Conservation (phyloP, 176 grass and related monocot genomes). For the Poa pratensis region DNA sequence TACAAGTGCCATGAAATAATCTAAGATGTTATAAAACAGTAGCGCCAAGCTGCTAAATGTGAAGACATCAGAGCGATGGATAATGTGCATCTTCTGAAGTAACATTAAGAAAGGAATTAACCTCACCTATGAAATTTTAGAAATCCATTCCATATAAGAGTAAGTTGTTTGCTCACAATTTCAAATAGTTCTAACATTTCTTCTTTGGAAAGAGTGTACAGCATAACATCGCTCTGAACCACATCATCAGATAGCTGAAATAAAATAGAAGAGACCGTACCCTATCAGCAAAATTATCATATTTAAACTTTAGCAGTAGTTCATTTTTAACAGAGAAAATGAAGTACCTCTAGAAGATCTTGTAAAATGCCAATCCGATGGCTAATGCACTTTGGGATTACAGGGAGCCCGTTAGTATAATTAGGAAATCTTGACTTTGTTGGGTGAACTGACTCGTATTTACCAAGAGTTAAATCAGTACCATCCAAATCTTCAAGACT, state of each 20-base stretch:
- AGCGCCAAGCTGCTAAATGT: not conserved
- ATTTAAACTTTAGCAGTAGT: not conserved
- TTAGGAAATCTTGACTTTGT: slow-evolving; percentile 52
- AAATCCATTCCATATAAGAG: slow-evolving; percentile 90
- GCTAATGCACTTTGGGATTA: slow-evolving; percentile 51
- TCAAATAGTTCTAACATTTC: slow-evolving; percentile 75
- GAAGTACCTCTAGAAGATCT: slow-evolving; percentile 75
- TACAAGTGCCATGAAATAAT: slow-evolving; percentile 23
- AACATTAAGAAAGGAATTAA: slow-evolving; percentile 36
- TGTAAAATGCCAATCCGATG: slow-evolving; percentile 63
- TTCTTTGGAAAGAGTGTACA: slow-evolving; percentile 78
- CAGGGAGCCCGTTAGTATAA: slow-evolving; percentile 40
- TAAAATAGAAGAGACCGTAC: slow-evolving; percentile 36
- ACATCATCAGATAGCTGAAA: slow-evolving; percentile 75
- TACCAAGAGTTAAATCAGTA: slow-evolving; percentile 67
- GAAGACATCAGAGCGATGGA: not conserved
- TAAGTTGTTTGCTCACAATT: slow-evolving; percentile 69
- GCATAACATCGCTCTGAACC: slow-evolving; percentile 57
- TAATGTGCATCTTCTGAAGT: slow-evolving; percentile 26
- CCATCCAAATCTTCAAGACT: slow-evolving; percentile 63
- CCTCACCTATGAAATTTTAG: slow-evolving; percentile 84
- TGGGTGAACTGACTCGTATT: slow-evolving; percentile 64
- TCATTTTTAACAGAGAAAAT: not conserved
- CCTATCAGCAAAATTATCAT: slow-evolving; percentile 33
- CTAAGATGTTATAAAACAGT: slow-evolving; percentile 11